These are phyloP conservation scores for Gloeostereum incarnatum DNA, from an alignment of 768 basidiomycete species.

Conservation along the genomic window DNA sequence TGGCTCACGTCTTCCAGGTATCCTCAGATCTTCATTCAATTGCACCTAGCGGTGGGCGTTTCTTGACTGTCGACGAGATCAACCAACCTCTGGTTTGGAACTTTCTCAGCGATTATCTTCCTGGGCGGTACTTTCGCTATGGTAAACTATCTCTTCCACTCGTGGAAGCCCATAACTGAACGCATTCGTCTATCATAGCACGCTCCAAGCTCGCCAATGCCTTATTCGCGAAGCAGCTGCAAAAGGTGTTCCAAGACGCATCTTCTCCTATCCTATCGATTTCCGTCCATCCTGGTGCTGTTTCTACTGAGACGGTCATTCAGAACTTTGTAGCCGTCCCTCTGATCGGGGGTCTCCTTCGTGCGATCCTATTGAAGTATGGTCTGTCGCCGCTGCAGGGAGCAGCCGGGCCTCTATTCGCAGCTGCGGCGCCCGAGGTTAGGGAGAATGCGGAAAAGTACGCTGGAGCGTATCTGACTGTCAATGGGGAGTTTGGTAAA, in stretches of 20 bases:
- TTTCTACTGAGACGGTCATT: neutral
- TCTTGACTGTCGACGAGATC: no score
- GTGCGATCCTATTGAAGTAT: neutral
- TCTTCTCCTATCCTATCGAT: constrained; percentile 1
- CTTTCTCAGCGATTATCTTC: no score
- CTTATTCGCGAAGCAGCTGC: neutral
- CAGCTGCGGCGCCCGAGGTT: neutral
- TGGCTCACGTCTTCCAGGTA: no score
- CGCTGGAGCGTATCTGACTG: neutral
- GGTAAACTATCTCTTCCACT: no score
- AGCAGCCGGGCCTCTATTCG: neutral
- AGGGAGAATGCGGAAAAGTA: neutral
- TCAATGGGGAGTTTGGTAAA: neutral
- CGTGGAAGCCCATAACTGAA: no score
- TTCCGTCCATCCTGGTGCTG: neutral
- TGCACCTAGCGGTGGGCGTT: no score
- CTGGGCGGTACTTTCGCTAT: no score
- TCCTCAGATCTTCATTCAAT: no score
- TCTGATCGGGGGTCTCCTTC: neutral
- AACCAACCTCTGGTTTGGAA: no score
- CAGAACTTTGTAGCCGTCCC: neutral
- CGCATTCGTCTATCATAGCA: no score
- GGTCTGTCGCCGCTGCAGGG: neutral
- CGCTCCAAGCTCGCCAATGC: neutral
- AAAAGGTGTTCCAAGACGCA: constrained; percentile 6